These are phyloP conservation scores for Clavispora vitiphila DNA, from an alignment of 805 yeast species.

Conservation along the genomic window DNA sequence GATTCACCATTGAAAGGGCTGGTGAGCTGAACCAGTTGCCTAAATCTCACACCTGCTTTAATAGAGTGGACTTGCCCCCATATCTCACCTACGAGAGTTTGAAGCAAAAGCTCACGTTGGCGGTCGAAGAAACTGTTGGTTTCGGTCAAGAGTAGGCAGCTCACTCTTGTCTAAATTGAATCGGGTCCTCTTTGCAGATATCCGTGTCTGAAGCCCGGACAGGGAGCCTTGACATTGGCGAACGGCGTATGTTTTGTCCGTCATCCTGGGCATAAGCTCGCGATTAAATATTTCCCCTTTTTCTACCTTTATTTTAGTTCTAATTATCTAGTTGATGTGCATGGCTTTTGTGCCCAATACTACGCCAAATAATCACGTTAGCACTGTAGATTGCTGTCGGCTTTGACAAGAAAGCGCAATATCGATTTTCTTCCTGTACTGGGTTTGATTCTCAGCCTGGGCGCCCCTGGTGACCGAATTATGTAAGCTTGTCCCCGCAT, in stretches of 20 bases:
- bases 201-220: background rate
- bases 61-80: slow-evolving; percentile 96
- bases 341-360: slow-evolving; percentile 1
- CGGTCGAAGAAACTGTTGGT: slow-evolving; percentile 98
- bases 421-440: background rate
- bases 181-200: background rate
- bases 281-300: background rate
- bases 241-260: background rate
- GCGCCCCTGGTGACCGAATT: background rate
- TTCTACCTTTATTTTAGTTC: background rate
- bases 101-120: slow-evolving; percentile 87
- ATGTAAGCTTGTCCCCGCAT: background rate
- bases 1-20: slow-evolving; percentile 97
- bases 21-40: slow-evolving; percentile 93
- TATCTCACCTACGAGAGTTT: slow-evolving; percentile 78
- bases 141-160: slow-evolving; percentile 83
- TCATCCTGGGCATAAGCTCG: background rate
- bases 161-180: background rate
- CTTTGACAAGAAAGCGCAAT: too few relatives aligned
- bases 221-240: background rate
- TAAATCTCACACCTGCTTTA: slow-evolving; percentile 97
- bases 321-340: background rate
- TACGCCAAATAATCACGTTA: background rate
- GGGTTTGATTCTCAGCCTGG: too few relatives aligned
- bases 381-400: background rate